A percentile compares a stretch with the other conserved stretches of the same genome.
Evolutionary conservation across 768 basidiomycete genomes (phyloP).

Genomic region (Tulasnella sp.): DNA sequence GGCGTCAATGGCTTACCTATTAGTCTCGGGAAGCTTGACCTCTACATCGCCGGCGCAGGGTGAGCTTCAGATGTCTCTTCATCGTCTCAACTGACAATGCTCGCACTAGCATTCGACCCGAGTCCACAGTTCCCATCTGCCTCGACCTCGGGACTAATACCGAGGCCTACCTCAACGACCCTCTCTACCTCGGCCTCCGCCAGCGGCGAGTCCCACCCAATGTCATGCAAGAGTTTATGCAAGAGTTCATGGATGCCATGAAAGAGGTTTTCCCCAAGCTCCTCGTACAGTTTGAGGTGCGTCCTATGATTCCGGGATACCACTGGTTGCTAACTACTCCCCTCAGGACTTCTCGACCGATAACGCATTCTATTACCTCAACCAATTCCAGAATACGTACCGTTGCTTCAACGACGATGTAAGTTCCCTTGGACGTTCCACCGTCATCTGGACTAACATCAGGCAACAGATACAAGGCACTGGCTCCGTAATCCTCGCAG

Average conservation of each 20-base stretch:
- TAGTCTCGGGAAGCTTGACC: slow-evolving; percentile 77
- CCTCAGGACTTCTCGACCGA: slow-evolving; percentile 75
- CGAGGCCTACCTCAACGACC: slow-evolving; percentile 66
- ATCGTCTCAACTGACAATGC: background rate
- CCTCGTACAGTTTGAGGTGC: slow-evolving; percentile 64
- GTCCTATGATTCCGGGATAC: background rate
- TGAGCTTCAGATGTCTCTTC: slow-evolving; percentile 25
- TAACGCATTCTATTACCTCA: slow-evolving; percentile 76
- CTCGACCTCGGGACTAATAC: slow-evolving; percentile 88
- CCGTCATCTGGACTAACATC: background rate
- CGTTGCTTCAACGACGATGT: slow-evolving; percentile 75
- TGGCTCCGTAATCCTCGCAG: slow-evolving; percentile 70
- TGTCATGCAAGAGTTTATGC: slow-evolving; percentile 81
- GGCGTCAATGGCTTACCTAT: slow-evolving; percentile 44
- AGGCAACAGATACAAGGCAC: slow-evolving; percentile 56
- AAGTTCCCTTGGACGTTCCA: background rate
- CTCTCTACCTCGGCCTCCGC: slow-evolving; percentile 78
- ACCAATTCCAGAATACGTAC: slow-evolving; percentile 59
- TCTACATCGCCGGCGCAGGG: slow-evolving; percentile 87
- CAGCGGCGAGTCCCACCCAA: slow-evolving; percentile 49
- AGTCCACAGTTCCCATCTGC: slow-evolving; percentile 68
- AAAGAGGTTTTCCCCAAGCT: slow-evolving; percentile 59
- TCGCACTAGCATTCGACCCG: slow-evolving; percentile 49
- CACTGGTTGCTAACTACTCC: background rate
- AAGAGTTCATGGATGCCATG: slow-evolving; percentile 85